A percentile compares a stretch with the other conserved stretches of the same genome.
phyloP scores from a whole-genome alignment of 2,329 filamentous ascomycete species.

The Aureobasidium sp. region DNA sequence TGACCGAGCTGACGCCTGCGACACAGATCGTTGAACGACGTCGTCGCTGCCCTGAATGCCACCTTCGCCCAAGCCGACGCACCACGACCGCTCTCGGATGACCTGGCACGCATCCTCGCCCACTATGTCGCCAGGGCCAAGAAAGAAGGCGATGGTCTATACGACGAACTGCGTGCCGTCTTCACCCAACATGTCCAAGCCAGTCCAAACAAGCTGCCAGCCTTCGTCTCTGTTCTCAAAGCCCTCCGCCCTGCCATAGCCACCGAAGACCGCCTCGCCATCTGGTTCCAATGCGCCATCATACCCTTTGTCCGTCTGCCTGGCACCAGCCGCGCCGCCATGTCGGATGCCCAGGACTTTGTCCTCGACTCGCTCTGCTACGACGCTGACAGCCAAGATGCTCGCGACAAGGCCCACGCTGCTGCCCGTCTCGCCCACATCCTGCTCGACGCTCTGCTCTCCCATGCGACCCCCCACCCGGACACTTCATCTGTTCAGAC shows the following conservation, averaged over 20 bases:
- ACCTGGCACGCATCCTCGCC: slow-evolving; percentile 53
- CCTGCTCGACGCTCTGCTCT: slow-evolving; percentile 35
- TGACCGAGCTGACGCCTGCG: neutral
- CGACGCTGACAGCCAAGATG: slow-evolving; percentile 48
- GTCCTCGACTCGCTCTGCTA: slow-evolving; percentile 56
- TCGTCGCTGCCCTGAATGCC: slow-evolving; percentile 32
- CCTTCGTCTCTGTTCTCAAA: slow-evolving; percentile 62
- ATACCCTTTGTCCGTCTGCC: slow-evolving; percentile 49
- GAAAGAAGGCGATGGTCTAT: slow-evolving; percentile 58
- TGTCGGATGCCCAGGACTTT: slow-evolving; percentile 56
- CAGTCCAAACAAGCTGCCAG: slow-evolving; percentile 47
- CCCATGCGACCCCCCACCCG: slow-evolving; percentile 30
- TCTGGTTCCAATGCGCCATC: slow-evolving; percentile 63
- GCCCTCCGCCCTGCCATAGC: slow-evolving; percentile 56
- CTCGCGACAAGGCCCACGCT: slow-evolving; percentile 34
- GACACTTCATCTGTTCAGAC: slow-evolving; percentile 28
- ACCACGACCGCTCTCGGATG: slow-evolving; percentile 52
- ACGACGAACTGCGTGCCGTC: slow-evolving; percentile 61
- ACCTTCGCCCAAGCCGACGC: slow-evolving; percentile 30
- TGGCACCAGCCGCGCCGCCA: slow-evolving; percentile 52
- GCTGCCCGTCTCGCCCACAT: slow-evolving; percentile 48
- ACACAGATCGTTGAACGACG: slow-evolving; percentile 37
- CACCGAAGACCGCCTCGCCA: slow-evolving; percentile 52
- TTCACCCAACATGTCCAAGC: slow-evolving; percentile 57
- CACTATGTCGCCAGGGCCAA: slow-evolving; percentile 60